A percentile compares a stretch with the other conserved stretches of the same genome.
Evolutionary conservation across 2,329 filamentous ascomycete species (phyloP).

Genomic region (Aspergillus ochraceoroseus): DNA sequence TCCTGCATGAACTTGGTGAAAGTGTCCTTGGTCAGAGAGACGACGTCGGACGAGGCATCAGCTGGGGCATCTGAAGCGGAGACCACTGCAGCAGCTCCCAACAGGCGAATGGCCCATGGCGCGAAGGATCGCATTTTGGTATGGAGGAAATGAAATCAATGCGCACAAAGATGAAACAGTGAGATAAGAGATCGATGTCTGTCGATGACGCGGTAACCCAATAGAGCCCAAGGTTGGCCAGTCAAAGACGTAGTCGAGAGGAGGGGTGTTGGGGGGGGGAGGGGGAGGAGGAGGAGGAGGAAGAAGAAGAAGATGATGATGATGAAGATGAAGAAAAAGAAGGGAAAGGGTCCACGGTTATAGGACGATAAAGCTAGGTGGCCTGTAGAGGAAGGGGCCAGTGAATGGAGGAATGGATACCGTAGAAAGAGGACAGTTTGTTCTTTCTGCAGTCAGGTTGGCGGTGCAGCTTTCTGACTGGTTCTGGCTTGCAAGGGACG

Average conservation of each 20-base stretch:
- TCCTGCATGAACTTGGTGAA: slow-evolving; percentile 82
- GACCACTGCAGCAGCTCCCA: slow-evolving; percentile 36
- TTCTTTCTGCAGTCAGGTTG: slow-evolving; percentile 35
- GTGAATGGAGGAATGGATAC: slow-evolving; percentile 15
- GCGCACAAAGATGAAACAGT: slow-evolving; percentile 1
- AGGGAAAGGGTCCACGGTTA: slow-evolving; percentile 12
- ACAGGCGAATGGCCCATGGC: slow-evolving; percentile 39
- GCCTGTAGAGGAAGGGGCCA: slow-evolving; percentile 17
- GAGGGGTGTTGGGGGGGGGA: not conserved
- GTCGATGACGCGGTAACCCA: too few relatives aligned
- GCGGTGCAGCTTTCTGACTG: slow-evolving; percentile 26
- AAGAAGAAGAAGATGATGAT: too few relatives aligned
- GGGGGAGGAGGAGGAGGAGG: slow-evolving; percentile 3
- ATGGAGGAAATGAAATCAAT: slow-evolving; percentile 1
- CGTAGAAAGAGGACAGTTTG: slow-evolving; percentile 40
- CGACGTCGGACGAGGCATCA: slow-evolving; percentile 64
- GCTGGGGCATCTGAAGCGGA: slow-evolving; percentile 32
- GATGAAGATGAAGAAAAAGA: slow-evolving; percentile 5
- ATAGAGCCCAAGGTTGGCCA: not conserved
- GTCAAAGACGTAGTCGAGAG: not conserved
- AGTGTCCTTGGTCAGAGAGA: slow-evolving; percentile 75
- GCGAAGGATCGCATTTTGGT: slow-evolving; percentile 40
- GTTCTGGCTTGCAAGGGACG: slow-evolving; percentile 25
- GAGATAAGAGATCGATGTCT: not conserved
- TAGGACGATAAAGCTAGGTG: slow-evolving; percentile 8